These are phyloP conservation scores for Coleophoma crateriformis DNA, from an alignment of 2,329 filamentous ascomycete species.

Conservation along the genomic window DNA sequence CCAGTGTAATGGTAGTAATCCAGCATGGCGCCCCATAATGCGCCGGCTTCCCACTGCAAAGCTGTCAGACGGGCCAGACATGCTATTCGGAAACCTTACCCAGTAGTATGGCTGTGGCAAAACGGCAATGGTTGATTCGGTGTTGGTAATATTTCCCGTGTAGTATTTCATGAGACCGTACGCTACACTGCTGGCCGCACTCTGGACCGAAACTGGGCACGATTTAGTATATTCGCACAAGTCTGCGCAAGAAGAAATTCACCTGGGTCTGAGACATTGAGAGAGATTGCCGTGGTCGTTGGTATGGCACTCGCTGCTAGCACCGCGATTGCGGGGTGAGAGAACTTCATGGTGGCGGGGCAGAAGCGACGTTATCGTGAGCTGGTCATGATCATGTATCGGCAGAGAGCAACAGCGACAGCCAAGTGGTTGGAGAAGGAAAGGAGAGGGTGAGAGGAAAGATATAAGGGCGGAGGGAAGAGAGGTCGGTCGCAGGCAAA, in stretches of 20 bases:
- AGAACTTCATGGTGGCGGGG: no score
- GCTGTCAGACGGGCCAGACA: no score
- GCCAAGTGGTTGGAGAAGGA: no score
- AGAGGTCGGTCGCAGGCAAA: no score
- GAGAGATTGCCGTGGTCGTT: not conserved
- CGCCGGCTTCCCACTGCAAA: conserved; percentile 47
- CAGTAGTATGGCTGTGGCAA: conserved; percentile 61
- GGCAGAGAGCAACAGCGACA: no score
- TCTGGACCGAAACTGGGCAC: conserved; percentile 51
- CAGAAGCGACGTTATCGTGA: no score
- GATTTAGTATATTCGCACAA: no score
- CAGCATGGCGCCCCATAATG: conserved; percentile 61
- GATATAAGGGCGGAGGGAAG: no score
- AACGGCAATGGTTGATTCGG: conserved; percentile 50
- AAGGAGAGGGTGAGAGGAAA: no score
- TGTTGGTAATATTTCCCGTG: conserved; percentile 52
- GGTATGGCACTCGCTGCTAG: not conserved
- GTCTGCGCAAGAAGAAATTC: no score
- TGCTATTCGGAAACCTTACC: conserved; percentile 28
- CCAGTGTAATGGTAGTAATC: conserved; percentile 65
- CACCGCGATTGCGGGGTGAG: no score
- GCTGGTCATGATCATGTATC: no score
- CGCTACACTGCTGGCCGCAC: conserved; percentile 55
- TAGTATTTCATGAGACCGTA: conserved; percentile 60
- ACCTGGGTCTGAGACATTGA: not conserved